Evolutionary conservation across 371 early-diverging fungal species (phyloP).

Genomic region (Saksenaea oblongispora): DNA sequence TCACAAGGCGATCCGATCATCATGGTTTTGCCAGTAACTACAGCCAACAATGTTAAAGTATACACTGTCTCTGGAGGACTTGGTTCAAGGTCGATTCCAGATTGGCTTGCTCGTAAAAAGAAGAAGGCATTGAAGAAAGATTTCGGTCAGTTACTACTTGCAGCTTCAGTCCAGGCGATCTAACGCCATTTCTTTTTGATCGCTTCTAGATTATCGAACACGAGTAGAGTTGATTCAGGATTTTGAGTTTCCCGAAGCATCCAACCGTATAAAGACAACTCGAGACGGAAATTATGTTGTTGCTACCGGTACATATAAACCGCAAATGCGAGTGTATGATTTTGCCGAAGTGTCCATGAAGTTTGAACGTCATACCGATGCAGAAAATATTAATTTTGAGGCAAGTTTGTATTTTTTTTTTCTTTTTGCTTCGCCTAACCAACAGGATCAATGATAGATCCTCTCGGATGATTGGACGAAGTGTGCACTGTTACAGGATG

Average conservation of each 20-base stretch:
- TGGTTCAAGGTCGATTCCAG: conserved; percentile 85
- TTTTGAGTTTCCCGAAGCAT: conserved; percentile 98
- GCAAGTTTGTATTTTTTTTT: conserved; percentile 32
- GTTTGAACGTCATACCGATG: conserved; percentile 96
- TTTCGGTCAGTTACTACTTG: conserved; percentile 56
- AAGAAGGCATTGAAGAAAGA: conserved; percentile 87
- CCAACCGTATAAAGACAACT: conserved; percentile 81
- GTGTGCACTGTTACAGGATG: conserved; percentile 88
- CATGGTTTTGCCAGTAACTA: conserved; percentile 79
- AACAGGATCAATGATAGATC: conserved; percentile 45
- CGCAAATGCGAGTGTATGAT: conserved; percentile 96
- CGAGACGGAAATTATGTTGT: conserved; percentile 86
- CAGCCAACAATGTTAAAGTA: conserved; percentile 87
- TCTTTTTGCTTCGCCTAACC: background rate
- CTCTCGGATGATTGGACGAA: conserved; percentile 99
- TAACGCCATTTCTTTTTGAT: background rate
- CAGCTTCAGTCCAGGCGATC: background rate
- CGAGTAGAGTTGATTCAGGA: conserved; percentile 95
- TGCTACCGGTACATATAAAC: conserved; percentile 98
- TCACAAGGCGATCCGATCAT: conserved; percentile 3
- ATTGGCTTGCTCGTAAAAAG: conserved; percentile 90
- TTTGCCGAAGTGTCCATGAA: conserved; percentile 93
- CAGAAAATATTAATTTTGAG: conserved; percentile 91
- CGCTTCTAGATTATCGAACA: conserved; percentile 74
- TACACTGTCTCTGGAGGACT: conserved; percentile 90